Percentiles rank a stretch among this genome's conserved stretches.
phyloP scores from a whole-genome alignment of 202 grass and related monocot genomes.

The Zoysia matrella region DNA sequence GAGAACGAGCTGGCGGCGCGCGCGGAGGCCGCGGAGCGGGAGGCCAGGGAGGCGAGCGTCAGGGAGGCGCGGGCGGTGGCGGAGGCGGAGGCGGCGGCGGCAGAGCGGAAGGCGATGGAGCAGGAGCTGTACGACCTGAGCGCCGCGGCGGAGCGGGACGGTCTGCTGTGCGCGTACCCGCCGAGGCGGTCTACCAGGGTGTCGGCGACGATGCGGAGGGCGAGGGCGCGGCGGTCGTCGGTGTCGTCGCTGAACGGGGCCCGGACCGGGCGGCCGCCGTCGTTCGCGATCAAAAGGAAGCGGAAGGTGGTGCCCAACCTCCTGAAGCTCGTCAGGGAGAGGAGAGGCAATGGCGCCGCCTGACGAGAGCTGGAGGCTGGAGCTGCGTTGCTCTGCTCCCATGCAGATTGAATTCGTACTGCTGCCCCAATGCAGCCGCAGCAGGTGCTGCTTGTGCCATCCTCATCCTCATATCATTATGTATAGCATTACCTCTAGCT shows the following conservation, averaged over 20 bases:
- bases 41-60: conserved; percentile 34
- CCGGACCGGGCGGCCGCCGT: conserved; percentile 59
- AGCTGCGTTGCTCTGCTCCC: not conserved
- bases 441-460: not conserved
- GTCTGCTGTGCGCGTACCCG: conserved; percentile 58
- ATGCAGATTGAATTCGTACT: too few species aligned
- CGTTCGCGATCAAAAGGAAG: conserved; percentile 79
- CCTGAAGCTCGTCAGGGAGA: conserved; percentile 69
- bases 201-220: conserved; percentile 55
- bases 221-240: conserved; percentile 51
- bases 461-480: not conserved
- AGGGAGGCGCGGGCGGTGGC: conserved; percentile 39
- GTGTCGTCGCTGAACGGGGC: conserved; percentile 36
- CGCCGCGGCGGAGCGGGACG: conserved; percentile 43
- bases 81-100: conserved; percentile 43
- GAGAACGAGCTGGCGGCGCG: conserved; percentile 68
- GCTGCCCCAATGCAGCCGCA: not conserved
- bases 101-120: conserved; percentile 44
- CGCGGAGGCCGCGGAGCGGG: conserved; percentile 42
- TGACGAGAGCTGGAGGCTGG: not conserved
- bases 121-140: conserved; percentile 58
- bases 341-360: conserved; percentile 6
- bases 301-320: conserved; percentile 77
- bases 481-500: not conserved
- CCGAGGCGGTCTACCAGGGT: conserved; percentile 44